phyloP scores from a whole-genome alignment of 306 rosid species.

The Quercus robur region DNA sequence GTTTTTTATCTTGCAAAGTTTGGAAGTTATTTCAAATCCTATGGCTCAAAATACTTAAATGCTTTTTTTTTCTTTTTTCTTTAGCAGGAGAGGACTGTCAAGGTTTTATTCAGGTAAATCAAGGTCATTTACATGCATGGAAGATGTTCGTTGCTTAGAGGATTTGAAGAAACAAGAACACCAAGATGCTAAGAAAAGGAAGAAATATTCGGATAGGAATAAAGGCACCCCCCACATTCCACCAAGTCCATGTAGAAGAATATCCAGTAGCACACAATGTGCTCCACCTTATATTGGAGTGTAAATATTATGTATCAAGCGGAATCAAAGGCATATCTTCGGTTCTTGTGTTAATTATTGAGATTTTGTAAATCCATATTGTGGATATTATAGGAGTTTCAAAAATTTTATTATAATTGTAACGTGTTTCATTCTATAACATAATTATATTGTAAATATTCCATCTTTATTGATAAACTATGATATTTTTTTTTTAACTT shows the following conservation, averaged over 20 bases:
- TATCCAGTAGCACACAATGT: slow-evolving; percentile 46
- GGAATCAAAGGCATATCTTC: background rate
- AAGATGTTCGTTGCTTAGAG: slow-evolving; percentile 55
- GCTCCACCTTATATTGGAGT: slow-evolving; percentile 48
- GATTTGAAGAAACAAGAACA: slow-evolving; percentile 72
- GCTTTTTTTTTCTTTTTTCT: background rate
- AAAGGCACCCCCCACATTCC: slow-evolving; percentile 22
- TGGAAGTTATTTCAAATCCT: background rate
- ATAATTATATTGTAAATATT: background rate
- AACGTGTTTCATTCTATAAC: background rate
- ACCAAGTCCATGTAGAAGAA: slow-evolving; percentile 50
- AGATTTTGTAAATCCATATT: background rate
- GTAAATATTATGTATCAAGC: slow-evolving; percentile 3
- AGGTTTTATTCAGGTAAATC: slow-evolving; percentile 82
- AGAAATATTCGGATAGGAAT: slow-evolving; percentile 46
- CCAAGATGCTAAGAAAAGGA: slow-evolving; percentile 59
- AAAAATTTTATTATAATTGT: background rate
- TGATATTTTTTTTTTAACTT: too few species aligned
- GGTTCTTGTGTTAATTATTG: background rate
- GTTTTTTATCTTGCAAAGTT: too few species aligned
- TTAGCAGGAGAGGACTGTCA: slow-evolving; percentile 63
- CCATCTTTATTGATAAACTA: background rate
- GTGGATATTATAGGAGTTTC: background rate
- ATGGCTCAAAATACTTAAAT: background rate
- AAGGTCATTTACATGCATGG: slow-evolving; percentile 78